A percentile compares a stretch with the other conserved stretches of the same genome.
Evolutionary conservation across 208 protist genomes (phyloP).

Genomic region (Plasmodiophora brassicae): DNA sequence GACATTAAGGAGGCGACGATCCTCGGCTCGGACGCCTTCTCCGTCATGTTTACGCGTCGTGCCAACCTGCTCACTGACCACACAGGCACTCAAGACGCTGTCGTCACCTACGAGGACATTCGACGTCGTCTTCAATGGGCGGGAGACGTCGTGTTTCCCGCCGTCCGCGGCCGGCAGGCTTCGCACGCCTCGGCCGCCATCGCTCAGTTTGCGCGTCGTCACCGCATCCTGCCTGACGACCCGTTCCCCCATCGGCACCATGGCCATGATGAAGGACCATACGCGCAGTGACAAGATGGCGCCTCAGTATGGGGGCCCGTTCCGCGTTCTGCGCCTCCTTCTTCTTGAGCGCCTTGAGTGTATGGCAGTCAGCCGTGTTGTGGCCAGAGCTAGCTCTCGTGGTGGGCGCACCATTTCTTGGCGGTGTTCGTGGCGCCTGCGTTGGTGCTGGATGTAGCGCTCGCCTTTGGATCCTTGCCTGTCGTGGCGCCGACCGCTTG

Average conservation of each 20-base stretch:
- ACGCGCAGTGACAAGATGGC: background rate
- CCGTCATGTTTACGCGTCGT: background rate
- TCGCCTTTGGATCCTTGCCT: too few species aligned
- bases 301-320: background rate
- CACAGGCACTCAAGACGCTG: background rate
- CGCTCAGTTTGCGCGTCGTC: background rate
- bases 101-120: background rate
- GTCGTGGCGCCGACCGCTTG: too few species aligned
- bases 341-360: too few species aligned
- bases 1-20: background rate
- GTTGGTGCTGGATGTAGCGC: too few species aligned
- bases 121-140: background rate
- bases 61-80: background rate
- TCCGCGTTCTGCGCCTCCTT: background rate
- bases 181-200: background rate
- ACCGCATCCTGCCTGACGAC: background rate
- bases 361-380: too few species aligned
- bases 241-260: background rate
- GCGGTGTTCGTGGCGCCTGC: too few species aligned
- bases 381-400: too few species aligned
- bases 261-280: background rate
- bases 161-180: background rate
- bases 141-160: background rate
- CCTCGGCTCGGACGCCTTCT: background rate
- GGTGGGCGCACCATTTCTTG: too few species aligned